Conservation (phyloP, 768 basidiomycete genomes). For the Trametes cubensis region DNA sequence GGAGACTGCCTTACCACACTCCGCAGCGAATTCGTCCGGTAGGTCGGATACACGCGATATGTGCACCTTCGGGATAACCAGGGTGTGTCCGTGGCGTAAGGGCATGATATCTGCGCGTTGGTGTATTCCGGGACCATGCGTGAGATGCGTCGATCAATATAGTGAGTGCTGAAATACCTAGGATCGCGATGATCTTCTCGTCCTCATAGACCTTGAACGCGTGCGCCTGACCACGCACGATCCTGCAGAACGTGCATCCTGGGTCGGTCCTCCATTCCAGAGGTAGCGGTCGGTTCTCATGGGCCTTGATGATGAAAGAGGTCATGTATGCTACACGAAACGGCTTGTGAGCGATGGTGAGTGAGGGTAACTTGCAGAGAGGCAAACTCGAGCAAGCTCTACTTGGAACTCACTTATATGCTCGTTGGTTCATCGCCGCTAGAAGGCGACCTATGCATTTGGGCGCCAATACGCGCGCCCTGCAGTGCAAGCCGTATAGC, state of each 20-base stretch:
- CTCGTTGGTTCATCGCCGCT: no score
- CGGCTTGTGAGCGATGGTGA: neutral
- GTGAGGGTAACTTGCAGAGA: neutral
- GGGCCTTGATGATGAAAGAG: conserved; percentile 71
- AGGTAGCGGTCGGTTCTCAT: conserved; percentile 49
- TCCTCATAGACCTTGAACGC: conserved; percentile 61
- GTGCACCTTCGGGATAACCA: conserved; percentile 72
- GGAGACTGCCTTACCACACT: conserved; percentile 59
- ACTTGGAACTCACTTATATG: no score
- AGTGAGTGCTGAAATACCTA: conserved; percentile 45
- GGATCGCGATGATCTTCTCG: conserved; percentile 63
- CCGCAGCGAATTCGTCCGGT: conserved; percentile 58
- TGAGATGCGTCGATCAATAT: no score
- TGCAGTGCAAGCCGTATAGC: no score
- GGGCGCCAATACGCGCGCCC: no score
- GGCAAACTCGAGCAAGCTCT: no score
- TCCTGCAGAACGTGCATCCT: conserved; percentile 67
- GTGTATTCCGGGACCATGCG: no score
- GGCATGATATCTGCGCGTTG: conserved; percentile 61
- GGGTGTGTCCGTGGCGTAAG: conserved; percentile 64
- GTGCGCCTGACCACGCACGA: conserved; percentile 52
- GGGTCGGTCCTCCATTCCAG: conserved; percentile 52
- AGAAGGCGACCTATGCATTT: no score
- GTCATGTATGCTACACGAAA: conserved; percentile 49
- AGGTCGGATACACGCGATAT: conserved; percentile 65